Percentiles rank a stretch among this genome's conserved stretches.
Evolutionary conservation across 108 stramenopile genomes (phyloP).

Genomic region (Nitzschia putrida): DNA sequence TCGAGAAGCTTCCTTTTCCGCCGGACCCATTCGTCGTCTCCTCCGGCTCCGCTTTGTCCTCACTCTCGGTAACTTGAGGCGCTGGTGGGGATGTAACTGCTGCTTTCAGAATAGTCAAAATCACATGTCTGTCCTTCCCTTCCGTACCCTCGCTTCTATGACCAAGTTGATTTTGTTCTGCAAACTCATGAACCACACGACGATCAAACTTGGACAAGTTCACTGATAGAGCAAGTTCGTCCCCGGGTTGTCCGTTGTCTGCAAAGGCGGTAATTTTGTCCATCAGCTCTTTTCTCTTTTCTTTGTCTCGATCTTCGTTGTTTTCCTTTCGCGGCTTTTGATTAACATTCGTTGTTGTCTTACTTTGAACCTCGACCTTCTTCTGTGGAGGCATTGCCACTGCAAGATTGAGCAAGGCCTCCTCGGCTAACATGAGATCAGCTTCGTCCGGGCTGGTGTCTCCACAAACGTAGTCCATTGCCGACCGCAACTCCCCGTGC

Average conservation of each 20-base stretch:
- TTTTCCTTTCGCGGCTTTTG: background rate
- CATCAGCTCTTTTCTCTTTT: slow-evolving; percentile 44
- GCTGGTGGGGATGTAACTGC: background rate
- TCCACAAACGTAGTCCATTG: slow-evolving; percentile 48
- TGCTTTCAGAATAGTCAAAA: slow-evolving; percentile 40
- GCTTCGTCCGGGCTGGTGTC: slow-evolving; percentile 20
- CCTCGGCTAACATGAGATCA: slow-evolving; percentile 41
- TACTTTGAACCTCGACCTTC: background rate
- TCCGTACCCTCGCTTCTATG: slow-evolving; percentile 52
- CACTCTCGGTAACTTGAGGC: background rate
- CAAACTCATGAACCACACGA: slow-evolving; percentile 61
- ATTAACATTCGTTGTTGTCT: background rate
- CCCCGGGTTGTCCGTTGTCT: slow-evolving; percentile 44
- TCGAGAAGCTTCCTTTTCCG: too few relatives aligned
- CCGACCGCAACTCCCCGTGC: slow-evolving; percentile 75
- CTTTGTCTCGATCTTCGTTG: background rate
- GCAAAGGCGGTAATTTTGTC: slow-evolving; percentile 52
- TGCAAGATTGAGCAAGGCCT: slow-evolving; percentile 32
- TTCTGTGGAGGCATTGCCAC: background rate
- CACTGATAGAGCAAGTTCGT: slow-evolving; percentile 44
- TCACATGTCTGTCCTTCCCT: slow-evolving; percentile 46
- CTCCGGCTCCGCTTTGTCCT: background rate
- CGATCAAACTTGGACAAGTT: slow-evolving; percentile 54
- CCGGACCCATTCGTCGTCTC: background rate
- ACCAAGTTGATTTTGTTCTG: slow-evolving; percentile 57